These are phyloP conservation scores for Xylaria sp. DNA, from an alignment of 2,329 filamentous ascomycete species.

Conservation along the genomic window DNA sequence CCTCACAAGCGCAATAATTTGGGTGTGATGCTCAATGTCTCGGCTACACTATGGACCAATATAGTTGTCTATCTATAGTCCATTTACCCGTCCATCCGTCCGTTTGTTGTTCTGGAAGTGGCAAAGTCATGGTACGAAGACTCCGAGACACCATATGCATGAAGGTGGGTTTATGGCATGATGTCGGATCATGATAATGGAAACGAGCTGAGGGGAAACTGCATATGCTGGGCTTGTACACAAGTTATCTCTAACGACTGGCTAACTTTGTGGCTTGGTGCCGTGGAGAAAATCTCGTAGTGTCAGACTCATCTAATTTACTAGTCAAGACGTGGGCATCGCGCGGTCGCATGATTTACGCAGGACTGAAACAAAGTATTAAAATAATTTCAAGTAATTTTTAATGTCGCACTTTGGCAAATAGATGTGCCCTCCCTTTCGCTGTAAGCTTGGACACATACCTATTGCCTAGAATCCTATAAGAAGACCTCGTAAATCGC, in stretches of 20 bases:
- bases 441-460: not conserved
- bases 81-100: too few relatives aligned
- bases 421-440: not conserved
- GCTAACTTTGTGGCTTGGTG: not conserved
- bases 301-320: not conserved
- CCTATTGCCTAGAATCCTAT: not conserved
- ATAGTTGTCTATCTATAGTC: too few relatives aligned
- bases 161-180: too few relatives aligned
- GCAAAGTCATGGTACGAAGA: too few relatives aligned
- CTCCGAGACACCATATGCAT: too few relatives aligned
- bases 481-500: conserved; percentile 7
- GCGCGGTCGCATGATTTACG: not conserved
- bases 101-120: too few relatives aligned
- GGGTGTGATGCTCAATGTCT: too few relatives aligned
- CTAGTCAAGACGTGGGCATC: not conserved
- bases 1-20: too few relatives aligned
- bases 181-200: too few relatives aligned
- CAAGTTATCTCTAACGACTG: not conserved
- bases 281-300: not conserved
- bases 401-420: not conserved
- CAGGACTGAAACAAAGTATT: not conserved
- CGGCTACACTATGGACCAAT: too few relatives aligned
- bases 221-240: not conserved
- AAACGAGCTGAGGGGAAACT: too few relatives aligned
- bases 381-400: not conserved